A percentile compares a stretch with the other conserved stretches of the same genome.
Evolutionary conservation across 2,329 filamentous ascomycete species (phyloP).

Genomic region (Fusarium sp.): DNA sequence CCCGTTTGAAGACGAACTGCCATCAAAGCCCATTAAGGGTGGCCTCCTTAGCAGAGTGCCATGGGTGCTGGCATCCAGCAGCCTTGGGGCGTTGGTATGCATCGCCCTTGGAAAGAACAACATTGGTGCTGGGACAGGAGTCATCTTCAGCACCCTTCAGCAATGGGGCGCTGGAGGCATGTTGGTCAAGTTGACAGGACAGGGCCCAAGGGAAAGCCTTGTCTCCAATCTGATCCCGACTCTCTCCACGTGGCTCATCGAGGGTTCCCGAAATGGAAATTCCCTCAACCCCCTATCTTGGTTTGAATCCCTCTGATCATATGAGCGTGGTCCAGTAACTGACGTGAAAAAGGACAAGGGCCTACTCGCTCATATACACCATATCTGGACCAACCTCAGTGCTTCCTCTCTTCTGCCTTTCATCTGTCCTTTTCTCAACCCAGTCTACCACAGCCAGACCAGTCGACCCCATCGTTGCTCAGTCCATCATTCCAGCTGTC

Average conservation of each 20-base stretch:
- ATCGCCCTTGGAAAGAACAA: neutral
- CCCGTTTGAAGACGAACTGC: constrained; percentile 1
- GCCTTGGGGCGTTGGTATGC: neutral
- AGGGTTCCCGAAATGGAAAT: neutral
- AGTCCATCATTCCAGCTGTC: neutral
- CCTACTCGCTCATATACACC: neutral
- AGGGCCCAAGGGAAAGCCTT: neutral
- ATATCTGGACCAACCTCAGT: neutral
- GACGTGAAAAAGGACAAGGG: neutral
- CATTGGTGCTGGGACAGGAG: neutral
- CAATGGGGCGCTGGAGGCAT: neutral
- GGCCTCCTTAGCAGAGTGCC: neutral
- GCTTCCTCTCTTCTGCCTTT: neutral
- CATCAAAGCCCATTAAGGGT: neutral
- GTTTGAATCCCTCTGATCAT: neutral
- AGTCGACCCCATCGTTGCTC: neutral
- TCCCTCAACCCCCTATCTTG: neutral
- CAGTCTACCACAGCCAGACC: neutral
- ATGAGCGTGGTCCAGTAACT: neutral
- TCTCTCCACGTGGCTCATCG: neutral
- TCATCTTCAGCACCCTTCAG: neutral
- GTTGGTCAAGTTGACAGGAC: neutral
- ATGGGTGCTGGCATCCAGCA: constrained; percentile 1
- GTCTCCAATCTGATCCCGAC: neutral
- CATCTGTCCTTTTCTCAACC: neutral